A percentile compares a stretch with the other conserved stretches of the same genome.
Evolutionary conservation across 75 land plant genomes (phyloP).

Genomic region (Cupressus sempervirens): DNA sequence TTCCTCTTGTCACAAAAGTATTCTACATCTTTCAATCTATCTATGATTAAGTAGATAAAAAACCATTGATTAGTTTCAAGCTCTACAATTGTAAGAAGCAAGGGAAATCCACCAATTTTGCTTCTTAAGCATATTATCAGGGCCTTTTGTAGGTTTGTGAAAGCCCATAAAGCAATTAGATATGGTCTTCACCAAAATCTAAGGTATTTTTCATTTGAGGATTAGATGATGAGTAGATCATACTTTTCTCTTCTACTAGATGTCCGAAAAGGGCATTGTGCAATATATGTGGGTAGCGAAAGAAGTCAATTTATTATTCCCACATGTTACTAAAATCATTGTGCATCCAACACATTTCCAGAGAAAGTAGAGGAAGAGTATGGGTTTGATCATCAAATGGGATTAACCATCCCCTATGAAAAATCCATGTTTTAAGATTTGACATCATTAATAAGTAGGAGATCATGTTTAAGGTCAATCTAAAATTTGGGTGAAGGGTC

Average conservation of each 20-base stretch:
- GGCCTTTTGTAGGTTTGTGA: neutral
- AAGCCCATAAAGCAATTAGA: neutral
- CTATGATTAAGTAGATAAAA: neutral
- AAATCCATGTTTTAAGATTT: slow-evolving; percentile 20
- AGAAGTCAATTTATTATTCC: slow-evolving; percentile 43
- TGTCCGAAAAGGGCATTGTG: slow-evolving; percentile 60
- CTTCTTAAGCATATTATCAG: neutral
- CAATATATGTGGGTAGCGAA: slow-evolving; percentile 27
- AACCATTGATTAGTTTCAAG: too few relatives aligned
- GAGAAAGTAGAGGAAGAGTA: too few relatives aligned
- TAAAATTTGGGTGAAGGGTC: neutral
- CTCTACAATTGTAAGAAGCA: too few relatives aligned
- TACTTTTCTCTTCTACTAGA: slow-evolving; percentile 28
- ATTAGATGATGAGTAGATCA: slow-evolving; percentile 8
- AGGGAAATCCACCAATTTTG: neutral
- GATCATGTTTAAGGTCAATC: neutral
- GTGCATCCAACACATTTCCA: slow-evolving; percentile 35
- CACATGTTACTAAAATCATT: slow-evolving; percentile 32
- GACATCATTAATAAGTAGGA: too few relatives aligned
- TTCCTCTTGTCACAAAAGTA: neutral
- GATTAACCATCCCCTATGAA: slow-evolving; percentile 57
- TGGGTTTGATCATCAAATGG: slow-evolving; percentile 52
- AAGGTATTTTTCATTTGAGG: neutral
- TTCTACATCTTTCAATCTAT: neutral
- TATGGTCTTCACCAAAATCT: neutral